Evolutionary conservation across 176 grass and related monocot species (phyloP).

Genomic region (Aegilops speltoides): DNA sequence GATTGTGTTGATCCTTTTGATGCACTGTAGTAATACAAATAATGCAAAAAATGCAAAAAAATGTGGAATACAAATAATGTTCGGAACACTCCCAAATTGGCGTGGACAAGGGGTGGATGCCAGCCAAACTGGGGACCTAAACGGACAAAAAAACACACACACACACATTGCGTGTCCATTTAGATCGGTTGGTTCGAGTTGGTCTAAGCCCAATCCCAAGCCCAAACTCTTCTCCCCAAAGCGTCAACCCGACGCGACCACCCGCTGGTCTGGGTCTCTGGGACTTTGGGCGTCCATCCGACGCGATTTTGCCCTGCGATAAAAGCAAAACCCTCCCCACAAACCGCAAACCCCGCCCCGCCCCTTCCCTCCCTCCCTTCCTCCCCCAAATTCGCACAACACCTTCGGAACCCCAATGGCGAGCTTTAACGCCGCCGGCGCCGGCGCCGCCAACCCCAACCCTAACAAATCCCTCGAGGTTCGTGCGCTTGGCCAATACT

Average conservation of each 20-base stretch:
- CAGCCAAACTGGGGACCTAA: no score
- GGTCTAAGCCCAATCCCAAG: neutral
- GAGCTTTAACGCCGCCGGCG: constrained; percentile 38
- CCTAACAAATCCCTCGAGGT: constrained; percentile 79
- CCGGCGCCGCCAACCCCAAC: constrained; percentile 40
- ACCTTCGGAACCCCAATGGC: constrained; percentile 32
- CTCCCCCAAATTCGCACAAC: neutral
- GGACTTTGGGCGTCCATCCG: neutral
- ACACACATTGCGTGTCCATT: no score
- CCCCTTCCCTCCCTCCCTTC: no score
- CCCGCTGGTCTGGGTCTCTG: neutral
- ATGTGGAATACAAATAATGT: no score
- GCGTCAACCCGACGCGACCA: constrained; percentile 16
- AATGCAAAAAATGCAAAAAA: no score
- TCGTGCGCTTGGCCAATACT: neutral
- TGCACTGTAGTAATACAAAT: no score
- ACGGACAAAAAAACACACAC: no score
- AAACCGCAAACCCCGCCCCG: constrained; percentile 5
- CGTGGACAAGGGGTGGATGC: no score
- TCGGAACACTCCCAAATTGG: no score
- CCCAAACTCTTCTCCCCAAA: neutral
- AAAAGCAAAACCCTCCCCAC: constrained; percentile 14
- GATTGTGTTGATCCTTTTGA: no score
- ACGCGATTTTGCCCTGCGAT: constrained; percentile 1
- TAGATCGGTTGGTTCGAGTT: no score